phyloP scores from a whole-genome alignment of 1,139 yeast genomes.

The Pneumocystis oryctolagi region DNA sequence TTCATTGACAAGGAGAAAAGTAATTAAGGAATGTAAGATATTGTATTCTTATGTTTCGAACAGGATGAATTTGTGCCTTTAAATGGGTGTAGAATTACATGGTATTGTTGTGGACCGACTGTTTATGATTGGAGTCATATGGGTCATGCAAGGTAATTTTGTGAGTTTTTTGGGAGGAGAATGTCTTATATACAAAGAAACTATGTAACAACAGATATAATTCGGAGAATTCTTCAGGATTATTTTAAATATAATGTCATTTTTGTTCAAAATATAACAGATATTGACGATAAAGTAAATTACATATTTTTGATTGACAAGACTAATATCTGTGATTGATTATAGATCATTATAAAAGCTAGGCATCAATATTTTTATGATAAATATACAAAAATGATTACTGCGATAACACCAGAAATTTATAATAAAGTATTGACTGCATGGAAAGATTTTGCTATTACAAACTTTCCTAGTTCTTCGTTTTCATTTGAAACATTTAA shows the following conservation, averaged over 20 bases:
- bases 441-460: constrained; percentile 36
- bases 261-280: constrained; percentile 93
- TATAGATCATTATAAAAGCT: constrained; percentile 66
- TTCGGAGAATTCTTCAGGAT: constrained; percentile 72
- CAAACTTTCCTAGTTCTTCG: constrained; percentile 40
- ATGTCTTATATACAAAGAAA: constrained; percentile 34
- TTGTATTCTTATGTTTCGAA: too few relatives aligned
- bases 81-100: constrained; percentile 47
- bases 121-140: constrained; percentile 94
- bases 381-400: constrained; percentile 25
- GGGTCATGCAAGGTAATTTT: constrained; percentile 65
- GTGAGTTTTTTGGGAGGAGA: constrained; percentile 14
- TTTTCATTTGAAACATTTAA: constrained; percentile 29
- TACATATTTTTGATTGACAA: not conserved
- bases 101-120: constrained; percentile 99
- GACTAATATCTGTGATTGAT: not conserved
- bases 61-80: constrained; percentile 46
- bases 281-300: constrained; percentile 70
- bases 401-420: constrained; percentile 28
- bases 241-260: constrained; percentile 78
- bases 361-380: constrained; percentile 76
- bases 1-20: not conserved
- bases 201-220: constrained; percentile 86
- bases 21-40: not conserved
- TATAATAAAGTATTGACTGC: constrained; percentile 31